These are phyloP conservation scores for Pestalotiopsis sp. DNA, from an alignment of 2,329 filamentous ascomycete species.

Conservation along the genomic window DNA sequence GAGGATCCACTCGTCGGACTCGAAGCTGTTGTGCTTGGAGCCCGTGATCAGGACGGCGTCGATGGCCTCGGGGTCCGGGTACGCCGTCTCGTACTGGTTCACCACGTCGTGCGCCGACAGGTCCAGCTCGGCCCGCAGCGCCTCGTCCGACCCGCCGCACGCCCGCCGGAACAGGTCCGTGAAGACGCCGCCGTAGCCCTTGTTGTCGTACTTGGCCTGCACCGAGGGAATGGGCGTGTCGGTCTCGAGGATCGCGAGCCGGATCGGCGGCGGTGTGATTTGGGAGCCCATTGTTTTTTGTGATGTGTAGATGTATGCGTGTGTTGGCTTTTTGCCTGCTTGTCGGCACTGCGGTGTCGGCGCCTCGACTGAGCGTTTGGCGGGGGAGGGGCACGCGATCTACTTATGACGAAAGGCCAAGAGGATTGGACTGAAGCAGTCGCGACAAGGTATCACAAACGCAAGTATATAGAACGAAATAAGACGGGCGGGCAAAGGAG, in stretches of 20 bases:
- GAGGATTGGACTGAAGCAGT: background rate
- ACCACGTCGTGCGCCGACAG: constrained; percentile 75
- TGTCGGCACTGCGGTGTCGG: background rate
- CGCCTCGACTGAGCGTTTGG: background rate
- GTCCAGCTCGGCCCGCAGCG: constrained; percentile 50
- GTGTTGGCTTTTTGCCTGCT: too few species aligned
- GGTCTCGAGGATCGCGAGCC: constrained; percentile 86
- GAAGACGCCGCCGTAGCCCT: constrained; percentile 75
- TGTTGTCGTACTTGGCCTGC: constrained; percentile 58
- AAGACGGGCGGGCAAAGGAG: background rate
- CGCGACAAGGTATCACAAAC: background rate
- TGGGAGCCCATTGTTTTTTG: constrained; percentile 31
- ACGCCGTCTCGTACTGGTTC: constrained; percentile 56
- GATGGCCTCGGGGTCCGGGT: constrained; percentile 73
- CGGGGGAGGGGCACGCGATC: background rate
- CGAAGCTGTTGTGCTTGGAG: constrained; percentile 73
- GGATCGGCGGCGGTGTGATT: constrained; percentile 51
- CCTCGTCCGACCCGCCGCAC: constrained; percentile 44
- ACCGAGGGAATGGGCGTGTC: constrained; percentile 74
- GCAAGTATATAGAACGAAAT: background rate
- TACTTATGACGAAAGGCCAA: background rate
- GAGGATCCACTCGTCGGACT: constrained; percentile 74
- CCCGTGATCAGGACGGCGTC: constrained; percentile 86
- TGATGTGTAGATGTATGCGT: too few species aligned
- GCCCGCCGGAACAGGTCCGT: constrained; percentile 58